A percentile compares a stretch with the other conserved stretches of the same genome.
Conservation (phyloP, 2,329 filamentous ascomycete genomes). For the Claviceps cyperi region DNA sequence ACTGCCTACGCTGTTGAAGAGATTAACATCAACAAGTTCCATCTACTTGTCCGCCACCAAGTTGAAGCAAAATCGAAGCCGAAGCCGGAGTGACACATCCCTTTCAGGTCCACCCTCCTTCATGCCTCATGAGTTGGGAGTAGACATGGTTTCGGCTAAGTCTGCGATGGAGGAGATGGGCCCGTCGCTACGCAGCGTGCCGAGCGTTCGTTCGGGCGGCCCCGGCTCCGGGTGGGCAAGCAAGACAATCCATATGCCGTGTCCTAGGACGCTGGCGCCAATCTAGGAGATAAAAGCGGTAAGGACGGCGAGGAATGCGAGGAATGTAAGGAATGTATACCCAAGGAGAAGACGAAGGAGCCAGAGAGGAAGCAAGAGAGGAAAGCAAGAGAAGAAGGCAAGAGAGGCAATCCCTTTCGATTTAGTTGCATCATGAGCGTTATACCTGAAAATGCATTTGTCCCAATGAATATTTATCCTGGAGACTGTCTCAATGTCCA, state of each 20-base stretch:
- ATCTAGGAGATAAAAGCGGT: neutral
- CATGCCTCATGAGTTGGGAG: too few relatives aligned
- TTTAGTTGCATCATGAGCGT: neutral
- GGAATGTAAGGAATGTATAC: too few relatives aligned
- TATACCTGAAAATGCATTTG: neutral
- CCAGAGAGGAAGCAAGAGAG: neutral
- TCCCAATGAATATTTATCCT: neutral
- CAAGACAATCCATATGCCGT: neutral
- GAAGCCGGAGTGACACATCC: neutral
- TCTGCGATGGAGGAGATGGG: neutral
- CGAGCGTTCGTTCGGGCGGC: conserved; percentile 1
- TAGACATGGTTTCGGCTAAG: neutral
- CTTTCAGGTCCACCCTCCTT: neutral
- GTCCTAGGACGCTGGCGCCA: neutral
- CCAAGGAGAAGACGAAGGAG: neutral
- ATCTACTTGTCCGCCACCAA: neutral
- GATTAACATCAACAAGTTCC: neutral
- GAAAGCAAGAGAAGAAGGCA: neutral
- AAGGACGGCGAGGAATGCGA: neutral
- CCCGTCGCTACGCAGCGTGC: neutral
- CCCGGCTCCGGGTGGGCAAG: neutral
- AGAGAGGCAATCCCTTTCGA: neutral
- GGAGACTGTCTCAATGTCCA: neutral
- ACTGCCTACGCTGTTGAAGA: neutral
- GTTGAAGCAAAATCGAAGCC: neutral